These are phyloP conservation scores for Jatropha multifida DNA, from an alignment of 441 rosid genomes.

Conservation along the genomic window DNA sequence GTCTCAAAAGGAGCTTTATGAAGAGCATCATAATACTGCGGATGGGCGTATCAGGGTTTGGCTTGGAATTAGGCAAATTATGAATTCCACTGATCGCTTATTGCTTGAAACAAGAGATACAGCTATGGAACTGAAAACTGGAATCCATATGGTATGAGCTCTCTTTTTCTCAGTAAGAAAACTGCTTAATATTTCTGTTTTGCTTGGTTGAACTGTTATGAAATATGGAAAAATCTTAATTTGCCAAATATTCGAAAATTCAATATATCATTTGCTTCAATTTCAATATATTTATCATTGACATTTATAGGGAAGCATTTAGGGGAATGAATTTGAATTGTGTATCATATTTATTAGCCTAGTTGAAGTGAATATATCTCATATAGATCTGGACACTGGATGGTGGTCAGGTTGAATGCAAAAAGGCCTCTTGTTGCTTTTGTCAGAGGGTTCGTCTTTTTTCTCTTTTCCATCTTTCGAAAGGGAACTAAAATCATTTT, in stretches of 20 bases:
- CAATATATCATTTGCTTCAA: neutral
- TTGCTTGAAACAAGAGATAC: slow-evolving; percentile 54
- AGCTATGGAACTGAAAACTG: slow-evolving; percentile 63
- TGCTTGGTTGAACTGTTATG: neutral
- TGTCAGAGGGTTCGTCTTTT: neutral
- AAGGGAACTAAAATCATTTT: neutral
- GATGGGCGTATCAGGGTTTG: slow-evolving; percentile 68
- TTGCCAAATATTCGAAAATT: neutral
- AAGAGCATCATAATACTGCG: slow-evolving; percentile 58
- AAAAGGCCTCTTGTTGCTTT: neutral
- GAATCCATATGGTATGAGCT: slow-evolving; percentile 65
- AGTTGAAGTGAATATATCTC: neutral
- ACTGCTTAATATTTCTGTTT: neutral
- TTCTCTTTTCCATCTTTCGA: neutral
- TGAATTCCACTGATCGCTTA: slow-evolving; percentile 63
- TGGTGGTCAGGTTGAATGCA: neutral
- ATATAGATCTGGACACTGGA: neutral
- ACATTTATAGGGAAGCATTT: neutral
- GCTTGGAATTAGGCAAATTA: slow-evolving; percentile 69
- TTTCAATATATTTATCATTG: neutral
- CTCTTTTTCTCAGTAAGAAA: neutral
- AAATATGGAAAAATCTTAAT: neutral
- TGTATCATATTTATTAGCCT: neutral
- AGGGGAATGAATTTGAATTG: neutral
- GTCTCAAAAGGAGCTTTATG: slow-evolving; percentile 64